phyloP scores from a whole-genome alignment of 192 early-diverging fungal species.

The Rhizoclosmatium globosum region DNA sequence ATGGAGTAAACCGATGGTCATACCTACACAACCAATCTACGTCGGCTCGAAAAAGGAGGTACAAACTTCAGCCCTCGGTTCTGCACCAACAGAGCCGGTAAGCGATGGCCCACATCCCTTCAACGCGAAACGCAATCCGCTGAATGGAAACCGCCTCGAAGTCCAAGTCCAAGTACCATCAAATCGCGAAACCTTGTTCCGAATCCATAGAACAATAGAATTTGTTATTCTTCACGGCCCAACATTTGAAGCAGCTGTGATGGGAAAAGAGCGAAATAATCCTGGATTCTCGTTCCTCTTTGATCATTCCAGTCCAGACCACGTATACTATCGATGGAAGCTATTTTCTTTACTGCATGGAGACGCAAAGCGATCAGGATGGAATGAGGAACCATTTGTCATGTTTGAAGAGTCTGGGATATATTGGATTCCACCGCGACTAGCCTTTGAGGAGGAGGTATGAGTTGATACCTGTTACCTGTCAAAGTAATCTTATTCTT shows the following conservation, averaged over 20 bases:
- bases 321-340: conserved; percentile 92
- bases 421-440: conserved; percentile 85
- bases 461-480: background rate
- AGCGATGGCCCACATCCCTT: no score
- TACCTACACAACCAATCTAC: conserved; percentile 79
- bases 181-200: conserved; percentile 57
- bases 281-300: conserved; percentile 77
- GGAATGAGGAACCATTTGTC: conserved; percentile 82
- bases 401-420: conserved; percentile 83
- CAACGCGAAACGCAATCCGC: no score
- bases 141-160: conserved; percentile 52
- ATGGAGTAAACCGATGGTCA: conserved; percentile 84
- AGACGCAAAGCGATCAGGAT: conserved; percentile 69
- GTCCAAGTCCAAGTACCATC: conserved; percentile 71
- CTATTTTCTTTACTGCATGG: conserved; percentile 88
- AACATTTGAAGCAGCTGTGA: conserved; percentile 75
- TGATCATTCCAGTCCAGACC: conserved; percentile 76
- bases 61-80: background rate
- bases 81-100: no score
- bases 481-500: background rate
- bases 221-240: conserved; percentile 79
- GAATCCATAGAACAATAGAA: conserved; percentile 89
- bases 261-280: conserved; percentile 70
- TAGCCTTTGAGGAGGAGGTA: conserved; percentile 74
- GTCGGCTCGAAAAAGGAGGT: conserved; percentile 51